Evolutionary conservation across 768 basidiomycete genomes (phyloP).

Genomic region (Phallus indusiatus): DNA sequence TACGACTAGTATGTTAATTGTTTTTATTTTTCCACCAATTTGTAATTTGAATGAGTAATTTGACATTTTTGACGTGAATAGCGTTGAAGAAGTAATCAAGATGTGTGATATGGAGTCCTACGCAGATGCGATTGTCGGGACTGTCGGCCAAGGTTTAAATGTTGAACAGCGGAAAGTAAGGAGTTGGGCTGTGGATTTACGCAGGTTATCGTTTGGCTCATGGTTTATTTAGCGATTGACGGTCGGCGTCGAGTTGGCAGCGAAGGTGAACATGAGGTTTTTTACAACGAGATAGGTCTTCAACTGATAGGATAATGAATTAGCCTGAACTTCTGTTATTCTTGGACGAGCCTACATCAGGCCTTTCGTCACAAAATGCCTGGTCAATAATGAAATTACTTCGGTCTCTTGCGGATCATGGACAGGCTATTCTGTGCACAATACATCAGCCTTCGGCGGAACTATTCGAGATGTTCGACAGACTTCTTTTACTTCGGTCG

Average conservation of each 20-base stretch:
- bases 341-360: slow-evolving; percentile 84
- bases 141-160: slow-evolving; percentile 36
- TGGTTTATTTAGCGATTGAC: slow-evolving; percentile 43
- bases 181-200: background rate
- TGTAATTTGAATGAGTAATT: background rate
- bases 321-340: slow-evolving; percentile 70
- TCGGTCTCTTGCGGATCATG: slow-evolving; percentile 63
- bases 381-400: slow-evolving; percentile 77
- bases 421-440: slow-evolving; percentile 89
- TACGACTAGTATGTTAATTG: slow-evolving; percentile 73
- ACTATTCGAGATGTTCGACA: slow-evolving; percentile 76
- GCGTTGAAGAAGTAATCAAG: slow-evolving; percentile 75
- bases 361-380: slow-evolving; percentile 79
- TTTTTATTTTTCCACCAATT: slow-evolving; percentile 7
- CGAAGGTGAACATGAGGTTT: slow-evolving; percentile 40
- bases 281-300: background rate
- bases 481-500: slow-evolving; percentile 62
- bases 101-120: slow-evolving; percentile 78
- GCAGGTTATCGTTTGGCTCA: background rate
- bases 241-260: slow-evolving; percentile 80
- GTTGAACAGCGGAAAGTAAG: slow-evolving; percentile 56
- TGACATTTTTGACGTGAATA: slow-evolving; percentile 12
- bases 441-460: slow-evolving; percentile 56
- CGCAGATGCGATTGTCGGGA: slow-evolving; percentile 73
- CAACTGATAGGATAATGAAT: background rate